Base-by-base conservation (phyloP, 495 filamentous ascomycete species). In the Geoglossum glabrum region DNA sequence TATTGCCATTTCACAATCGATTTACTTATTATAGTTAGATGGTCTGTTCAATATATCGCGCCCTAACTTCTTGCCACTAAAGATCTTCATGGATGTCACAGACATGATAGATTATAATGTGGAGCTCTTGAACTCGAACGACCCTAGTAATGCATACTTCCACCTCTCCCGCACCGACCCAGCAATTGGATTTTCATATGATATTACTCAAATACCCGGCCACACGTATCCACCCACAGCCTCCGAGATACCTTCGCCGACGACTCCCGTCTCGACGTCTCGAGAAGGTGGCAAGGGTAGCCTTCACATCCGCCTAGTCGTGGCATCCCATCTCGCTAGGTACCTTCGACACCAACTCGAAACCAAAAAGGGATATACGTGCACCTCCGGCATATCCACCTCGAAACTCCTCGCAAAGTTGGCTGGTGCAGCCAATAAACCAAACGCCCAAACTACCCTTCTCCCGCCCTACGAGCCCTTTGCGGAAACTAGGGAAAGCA, bases 381-480 rank as follows among this genome's bases (percentile, higher is more conserved):
- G 81, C 38, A 86, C 88, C 0, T 87, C 85, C n/a, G 90, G 90
- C 10, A 80, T 95, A 2, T 81, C 87, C 1, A 94, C 86, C 4
- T 87, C 81, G 51, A 95, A 95, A 66, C 64, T 89, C 1, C 73
- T 90, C 28, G 80, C 85, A 31, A 97, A 97, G 65, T 72, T 97
- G 28, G 86, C 81, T 26, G 90, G 90, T 21, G 87, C 79, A 70
- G 69, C 83, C 45, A 79, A 95, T 65, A 95, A 95, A 68, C 90
- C 90, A 0, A 81, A 83, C 50, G 81, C 78, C 56, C 90, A 94
- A 65, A 95, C 90, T 0, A 84, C 85, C 5, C 78, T 97, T 2
- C 68, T 93, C 5, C 78, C 82, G 11, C 80, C 83, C 1, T 79
- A 79, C 55, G 66, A 68, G 0, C 38, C 62, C 15, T 47, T 54